Base-by-base conservation (phyloP, 2,329 filamentous ascomycete genomes). In the Ophiostoma sp. region DNA sequence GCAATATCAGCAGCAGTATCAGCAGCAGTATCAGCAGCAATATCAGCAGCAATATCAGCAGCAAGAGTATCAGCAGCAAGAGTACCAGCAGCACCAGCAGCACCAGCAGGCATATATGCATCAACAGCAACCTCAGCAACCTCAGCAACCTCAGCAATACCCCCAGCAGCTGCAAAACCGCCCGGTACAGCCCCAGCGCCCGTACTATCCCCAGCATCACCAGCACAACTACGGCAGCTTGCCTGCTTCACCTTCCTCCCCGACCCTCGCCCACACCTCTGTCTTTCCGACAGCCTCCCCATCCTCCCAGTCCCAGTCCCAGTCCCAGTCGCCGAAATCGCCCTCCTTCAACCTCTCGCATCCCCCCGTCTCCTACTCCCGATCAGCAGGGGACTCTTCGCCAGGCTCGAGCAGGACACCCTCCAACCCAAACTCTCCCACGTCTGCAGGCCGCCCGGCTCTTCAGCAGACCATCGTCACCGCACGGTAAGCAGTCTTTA, bases 401-500 rank as follows among this genome's bases (percentile, higher is more conserved):
- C 60, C 71, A 11, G 23, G 65, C 35, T 60, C 70, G 5, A 68
- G 20, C 33, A 60, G 57, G 15, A 6, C 54, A 10, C n/a, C 20
- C 31, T 67, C 69, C 11, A 36, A 39, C 39, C 39, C 67, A 15
- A 36, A 44, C 36, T 54, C 67, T 31, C 65, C 67, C n/a, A 67
- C 73, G 33, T 35, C 70, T 48, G 72, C 73, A 69, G 71, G 67
- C n/a, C 71, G 69, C 35, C 68, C 71, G 69, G 67, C 71, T 68
- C 67, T 69, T 1, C 69, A 72, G 23, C 71, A 71, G 65, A 71
- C 52, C 36, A 36, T 69, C 66, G 27, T 72, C 11, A 71, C 74
- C 60, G 67, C 74, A 66, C 73, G 75, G 75, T 76, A 75, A 74
- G 75, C 68, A 41, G 60, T 27, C 17, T 65, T 57, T 57, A 6